These are phyloP conservation scores for Pseudonitzschia multiseries DNA, from an alignment of 108 stramenopile species.

Conservation along the genomic window DNA sequence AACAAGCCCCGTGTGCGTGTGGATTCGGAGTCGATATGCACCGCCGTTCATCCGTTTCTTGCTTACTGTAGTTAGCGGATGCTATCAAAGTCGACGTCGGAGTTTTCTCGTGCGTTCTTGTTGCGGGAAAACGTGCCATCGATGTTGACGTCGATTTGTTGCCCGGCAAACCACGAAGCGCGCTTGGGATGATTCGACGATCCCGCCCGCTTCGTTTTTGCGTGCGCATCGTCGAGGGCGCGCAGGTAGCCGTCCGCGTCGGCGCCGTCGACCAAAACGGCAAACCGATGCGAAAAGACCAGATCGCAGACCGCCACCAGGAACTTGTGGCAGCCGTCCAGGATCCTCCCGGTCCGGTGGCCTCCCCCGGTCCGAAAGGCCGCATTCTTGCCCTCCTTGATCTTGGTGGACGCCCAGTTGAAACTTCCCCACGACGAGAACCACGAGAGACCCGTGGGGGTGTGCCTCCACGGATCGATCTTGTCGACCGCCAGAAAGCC, in stretches of 20 bases:
- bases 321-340: conserved; percentile 16
- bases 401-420: conserved; percentile 43
- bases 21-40: no score
- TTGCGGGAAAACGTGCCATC: conserved; percentile 19
- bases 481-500: conserved; percentile 60
- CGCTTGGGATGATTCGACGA: neutral
- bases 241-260: conserved; percentile 22
- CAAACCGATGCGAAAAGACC: conserved; percentile 19
- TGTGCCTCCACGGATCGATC: conserved; percentile 50
- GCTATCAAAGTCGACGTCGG: conserved; percentile 14
- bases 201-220: neutral
- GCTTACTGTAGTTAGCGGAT: no score
- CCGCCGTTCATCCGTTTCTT: no score
- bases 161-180: conserved; percentile 37
- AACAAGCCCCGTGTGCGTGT: no score
- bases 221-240: conserved; percentile 33
- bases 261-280: conserved; percentile 22
- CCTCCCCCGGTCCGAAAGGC: neutral
- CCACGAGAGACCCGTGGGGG: conserved; percentile 39
- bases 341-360: conserved; percentile 19
- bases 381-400: conserved; percentile 39
- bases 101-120: conserved; percentile 19
- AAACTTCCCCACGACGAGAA: conserved; percentile 59
- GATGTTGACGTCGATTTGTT: conserved; percentile 36
- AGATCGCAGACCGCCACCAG: conserved; percentile 32